Evolutionary conservation across 2,329 filamentous ascomycete genomes (phyloP).

Genomic region (Fusarium proliferatum): DNA sequence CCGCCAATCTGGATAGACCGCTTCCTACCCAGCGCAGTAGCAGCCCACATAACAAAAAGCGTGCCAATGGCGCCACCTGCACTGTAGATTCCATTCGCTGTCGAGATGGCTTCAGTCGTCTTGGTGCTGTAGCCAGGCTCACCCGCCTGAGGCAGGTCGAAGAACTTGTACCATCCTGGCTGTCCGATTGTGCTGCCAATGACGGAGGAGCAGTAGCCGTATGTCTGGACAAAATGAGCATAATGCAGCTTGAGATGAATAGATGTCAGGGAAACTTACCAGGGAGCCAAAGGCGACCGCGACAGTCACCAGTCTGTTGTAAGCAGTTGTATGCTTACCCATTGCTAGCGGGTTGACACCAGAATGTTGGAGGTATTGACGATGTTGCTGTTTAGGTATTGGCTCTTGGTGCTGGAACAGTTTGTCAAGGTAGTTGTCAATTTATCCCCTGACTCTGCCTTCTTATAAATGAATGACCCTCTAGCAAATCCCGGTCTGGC

Average conservation of each 20-base stretch:
- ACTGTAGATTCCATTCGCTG: slow-evolving; percentile 60
- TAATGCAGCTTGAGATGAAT: fast-evolving
- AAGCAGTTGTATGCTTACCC: slow-evolving; percentile 40
- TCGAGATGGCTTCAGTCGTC: slow-evolving; percentile 60
- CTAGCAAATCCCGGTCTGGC: background rate
- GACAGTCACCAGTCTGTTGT: slow-evolving; percentile 49
- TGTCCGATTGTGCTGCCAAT: slow-evolving; percentile 64
- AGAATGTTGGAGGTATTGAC: background rate
- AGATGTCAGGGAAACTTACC: slow-evolving; percentile 17
- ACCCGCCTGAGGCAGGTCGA: slow-evolving; percentile 58
- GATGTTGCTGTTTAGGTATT: background rate
- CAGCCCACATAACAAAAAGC: slow-evolving; percentile 61
- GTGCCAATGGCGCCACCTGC: slow-evolving; percentile 60
- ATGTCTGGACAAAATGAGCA: slow-evolving; percentile 51
- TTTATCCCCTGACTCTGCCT: background rate
- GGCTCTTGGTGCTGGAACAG: background rate
- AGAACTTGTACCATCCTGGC: slow-evolving; percentile 62
- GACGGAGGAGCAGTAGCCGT: slow-evolving; percentile 62
- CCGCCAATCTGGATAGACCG: slow-evolving; percentile 59
- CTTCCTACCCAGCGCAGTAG: slow-evolving; percentile 55
- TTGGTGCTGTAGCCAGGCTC: slow-evolving; percentile 56
- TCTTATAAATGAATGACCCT: background rate
- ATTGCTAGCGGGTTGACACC: background rate
- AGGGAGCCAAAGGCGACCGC: slow-evolving; percentile 48
- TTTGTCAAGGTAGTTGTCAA: too few relatives aligned